These are phyloP conservation scores for Trichophyton equinum DNA, from an alignment of 2,329 filamentous ascomycete species.

Conservation along the genomic window DNA sequence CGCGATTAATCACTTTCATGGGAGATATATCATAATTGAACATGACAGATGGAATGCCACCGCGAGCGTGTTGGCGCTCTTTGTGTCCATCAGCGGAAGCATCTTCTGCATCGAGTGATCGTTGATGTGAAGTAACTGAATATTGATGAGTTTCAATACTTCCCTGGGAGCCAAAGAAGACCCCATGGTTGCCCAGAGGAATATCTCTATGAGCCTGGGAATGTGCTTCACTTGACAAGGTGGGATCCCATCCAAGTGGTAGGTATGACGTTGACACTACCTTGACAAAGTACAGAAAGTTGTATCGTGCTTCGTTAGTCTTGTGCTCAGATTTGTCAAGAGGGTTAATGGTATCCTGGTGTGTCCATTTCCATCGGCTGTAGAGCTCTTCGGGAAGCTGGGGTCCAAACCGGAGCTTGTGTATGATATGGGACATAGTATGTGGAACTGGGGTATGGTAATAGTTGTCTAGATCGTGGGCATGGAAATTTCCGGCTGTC, in stretches of 20 bases:
- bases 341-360: constrained; percentile 75
- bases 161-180: constrained; percentile 53
- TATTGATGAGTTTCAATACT: constrained; percentile 98
- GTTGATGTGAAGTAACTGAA: constrained; percentile 91
- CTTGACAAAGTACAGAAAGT: constrained; percentile 99
- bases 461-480: constrained; percentile 95
- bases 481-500: constrained; percentile 92
- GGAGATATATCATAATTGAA: constrained; percentile 99
- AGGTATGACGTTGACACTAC: constrained; percentile 94
- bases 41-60: constrained; percentile 94
- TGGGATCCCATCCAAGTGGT: constrained; percentile 74
- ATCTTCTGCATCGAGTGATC: constrained; percentile 70
- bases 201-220: constrained; percentile 39
- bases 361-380: constrained; percentile 59
- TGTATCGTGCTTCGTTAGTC: constrained; percentile 72
- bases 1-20: constrained; percentile 98
- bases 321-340: constrained; percentile 68
- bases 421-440: constrained; percentile 79
- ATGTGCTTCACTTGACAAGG: constrained; percentile 30
- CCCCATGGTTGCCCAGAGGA: constrained; percentile 57
- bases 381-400: constrained; percentile 64
- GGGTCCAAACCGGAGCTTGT: constrained; percentile 83
- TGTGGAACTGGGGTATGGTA: constrained; percentile 63
- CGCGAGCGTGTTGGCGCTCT: constrained; percentile 76
- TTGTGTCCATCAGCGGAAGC: constrained; percentile 81